Evolutionary conservation across 768 basidiomycete genomes (phyloP).

Genomic region (Podaxis sp.): DNA sequence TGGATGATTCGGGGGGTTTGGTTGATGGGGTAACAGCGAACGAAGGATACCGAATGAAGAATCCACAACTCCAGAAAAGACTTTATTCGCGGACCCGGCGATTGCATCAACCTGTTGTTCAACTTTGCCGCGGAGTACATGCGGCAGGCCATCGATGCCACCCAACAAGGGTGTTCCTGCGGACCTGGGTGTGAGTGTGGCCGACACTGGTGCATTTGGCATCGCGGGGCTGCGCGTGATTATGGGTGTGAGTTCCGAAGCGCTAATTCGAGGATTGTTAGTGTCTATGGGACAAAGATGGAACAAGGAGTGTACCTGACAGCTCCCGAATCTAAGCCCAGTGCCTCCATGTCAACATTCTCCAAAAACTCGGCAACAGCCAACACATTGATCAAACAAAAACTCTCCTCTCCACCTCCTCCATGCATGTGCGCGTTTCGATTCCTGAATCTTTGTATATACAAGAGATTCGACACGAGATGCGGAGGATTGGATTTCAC

Average conservation of each 20-base stretch:
- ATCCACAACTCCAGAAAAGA: conserved; percentile 86
- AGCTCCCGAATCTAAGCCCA: conserved; percentile 59
- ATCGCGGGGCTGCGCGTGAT: conserved; percentile 51
- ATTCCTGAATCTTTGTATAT: conserved; percentile 57
- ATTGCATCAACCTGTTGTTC: conserved; percentile 78
- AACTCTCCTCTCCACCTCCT: conserved; percentile 80
- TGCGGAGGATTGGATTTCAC: conserved; percentile 89
- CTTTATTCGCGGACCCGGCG: conserved; percentile 78
- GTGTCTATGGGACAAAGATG: neutral
- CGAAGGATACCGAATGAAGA: conserved; percentile 85
- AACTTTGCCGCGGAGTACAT: conserved; percentile 64
- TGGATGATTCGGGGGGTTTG: neutral
- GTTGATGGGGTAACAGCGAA: conserved; percentile 56
- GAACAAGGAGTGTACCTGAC: conserved; percentile 40
- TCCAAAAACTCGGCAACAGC: conserved; percentile 96
- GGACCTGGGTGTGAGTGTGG: neutral
- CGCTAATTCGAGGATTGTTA: conserved; percentile 36
- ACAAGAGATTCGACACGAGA: conserved; percentile 67
- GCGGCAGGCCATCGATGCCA: conserved; percentile 36
- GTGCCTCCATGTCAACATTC: conserved; percentile 78
- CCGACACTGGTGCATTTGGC: conserved; percentile 38
- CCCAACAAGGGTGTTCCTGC: neutral
- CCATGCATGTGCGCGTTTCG: conserved; percentile 22
- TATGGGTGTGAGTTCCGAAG: conserved; percentile 79
- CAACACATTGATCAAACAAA: conserved; percentile 91